Conservation (phyloP, 805 yeast genomes). For the Lipomyces yamanashiensis region DNA sequence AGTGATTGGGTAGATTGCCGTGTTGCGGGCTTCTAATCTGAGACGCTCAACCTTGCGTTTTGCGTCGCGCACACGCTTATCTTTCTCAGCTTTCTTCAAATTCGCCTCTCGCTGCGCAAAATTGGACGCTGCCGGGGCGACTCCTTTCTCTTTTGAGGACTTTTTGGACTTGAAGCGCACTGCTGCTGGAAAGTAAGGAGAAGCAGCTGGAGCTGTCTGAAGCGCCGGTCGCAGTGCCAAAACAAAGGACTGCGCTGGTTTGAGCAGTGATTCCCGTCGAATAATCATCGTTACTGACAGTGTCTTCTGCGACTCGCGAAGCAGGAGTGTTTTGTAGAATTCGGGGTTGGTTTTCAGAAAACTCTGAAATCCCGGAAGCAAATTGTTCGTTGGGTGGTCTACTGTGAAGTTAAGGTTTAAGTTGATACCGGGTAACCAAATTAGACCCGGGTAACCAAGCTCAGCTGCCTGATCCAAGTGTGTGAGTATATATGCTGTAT, state of each 20-base stretch:
- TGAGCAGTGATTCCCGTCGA: conserved; percentile 7
- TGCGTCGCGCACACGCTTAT: conserved; percentile 41
- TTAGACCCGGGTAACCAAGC: conserved; percentile 1
- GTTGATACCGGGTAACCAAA: not conserved
- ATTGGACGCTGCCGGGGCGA: not conserved
- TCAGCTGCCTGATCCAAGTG: not conserved
- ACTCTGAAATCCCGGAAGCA: not conserved
- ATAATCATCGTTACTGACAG: conserved; percentile 1
- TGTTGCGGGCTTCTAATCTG: conserved; percentile 47
- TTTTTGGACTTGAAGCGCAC: conserved; percentile 12
- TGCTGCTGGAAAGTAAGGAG: not conserved
- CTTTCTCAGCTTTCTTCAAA: conserved; percentile 34
- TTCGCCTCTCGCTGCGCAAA: conserved; percentile 10
- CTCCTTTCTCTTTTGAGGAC: not conserved
- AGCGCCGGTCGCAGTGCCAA: conserved; percentile 5
- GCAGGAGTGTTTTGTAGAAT: not conserved
- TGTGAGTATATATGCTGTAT: not conserved
- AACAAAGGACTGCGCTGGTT: not conserved
- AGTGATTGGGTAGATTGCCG: conserved; percentile 62
- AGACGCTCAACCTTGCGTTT: conserved; percentile 38
- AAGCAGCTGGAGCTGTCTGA: not conserved
- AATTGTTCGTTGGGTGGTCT: not conserved
- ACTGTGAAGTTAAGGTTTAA: not conserved
- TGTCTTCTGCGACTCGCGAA: not conserved
- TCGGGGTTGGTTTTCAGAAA: not conserved